Evolutionary conservation across 495 filamentous ascomycete genomes (phyloP).

Genomic region (Venustampulla echinocandica): DNA sequence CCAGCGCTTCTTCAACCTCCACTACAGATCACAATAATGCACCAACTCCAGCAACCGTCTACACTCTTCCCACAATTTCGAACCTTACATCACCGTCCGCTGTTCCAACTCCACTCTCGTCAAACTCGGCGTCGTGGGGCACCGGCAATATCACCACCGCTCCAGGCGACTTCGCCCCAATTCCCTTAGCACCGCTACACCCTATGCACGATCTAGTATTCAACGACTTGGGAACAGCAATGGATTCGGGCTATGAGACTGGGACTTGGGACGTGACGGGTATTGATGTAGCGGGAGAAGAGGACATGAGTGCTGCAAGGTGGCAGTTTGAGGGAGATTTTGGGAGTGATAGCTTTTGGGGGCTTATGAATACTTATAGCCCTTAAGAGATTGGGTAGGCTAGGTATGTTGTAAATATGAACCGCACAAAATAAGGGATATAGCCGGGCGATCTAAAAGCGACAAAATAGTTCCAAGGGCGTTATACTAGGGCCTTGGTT

Average conservation of each 20-base stretch:
- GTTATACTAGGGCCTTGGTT: too few relatives aligned
- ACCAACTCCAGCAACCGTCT: neutral
- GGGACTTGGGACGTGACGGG: neutral
- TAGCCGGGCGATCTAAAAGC: too few relatives aligned
- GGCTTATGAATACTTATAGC: slow-evolving; percentile 40
- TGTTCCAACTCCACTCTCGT: neutral
- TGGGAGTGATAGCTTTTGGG: slow-evolving; percentile 45
- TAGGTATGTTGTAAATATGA: too few relatives aligned
- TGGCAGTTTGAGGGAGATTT: slow-evolving; percentile 43
- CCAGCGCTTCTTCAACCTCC: slow-evolving; percentile 6
- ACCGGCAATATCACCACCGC: slow-evolving; percentile 9
- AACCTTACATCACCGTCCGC: slow-evolving; percentile 13
- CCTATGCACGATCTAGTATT: slow-evolving; percentile 44
- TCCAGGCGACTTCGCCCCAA: slow-evolving; percentile 33
- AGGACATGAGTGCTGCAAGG: slow-evolving; percentile 13
- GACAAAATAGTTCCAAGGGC: too few relatives aligned
- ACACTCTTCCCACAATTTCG: slow-evolving; percentile 13
- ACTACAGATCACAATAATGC: slow-evolving; percentile 5
- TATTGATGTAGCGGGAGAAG: neutral
- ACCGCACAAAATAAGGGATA: too few relatives aligned
- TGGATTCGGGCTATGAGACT: slow-evolving; percentile 2
- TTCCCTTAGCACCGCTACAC: slow-evolving; percentile 46
- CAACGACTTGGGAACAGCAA: slow-evolving; percentile 36
- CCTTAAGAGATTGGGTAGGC: too few relatives aligned
- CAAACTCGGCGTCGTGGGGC: slow-evolving; percentile 11